These are phyloP conservation scores for Emmonsiellopsis sp. DNA, from an alignment of 2,329 filamentous ascomycete species.

Conservation along the genomic window DNA sequence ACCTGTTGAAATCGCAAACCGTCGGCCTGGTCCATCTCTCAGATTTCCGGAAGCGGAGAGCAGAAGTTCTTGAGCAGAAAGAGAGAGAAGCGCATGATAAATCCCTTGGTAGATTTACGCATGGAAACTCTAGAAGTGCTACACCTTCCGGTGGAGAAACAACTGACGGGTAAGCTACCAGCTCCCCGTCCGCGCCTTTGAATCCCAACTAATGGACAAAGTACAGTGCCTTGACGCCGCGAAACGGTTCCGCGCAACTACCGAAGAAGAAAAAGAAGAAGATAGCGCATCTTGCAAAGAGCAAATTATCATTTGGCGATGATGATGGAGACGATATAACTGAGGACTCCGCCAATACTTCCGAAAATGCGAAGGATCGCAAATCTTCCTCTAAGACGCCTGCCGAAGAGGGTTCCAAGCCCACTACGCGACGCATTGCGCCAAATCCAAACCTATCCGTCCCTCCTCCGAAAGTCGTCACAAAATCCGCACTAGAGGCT, in stretches of 20 bases:
- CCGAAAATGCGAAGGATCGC: slow-evolving; percentile 26
- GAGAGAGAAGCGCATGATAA: slow-evolving; percentile 68
- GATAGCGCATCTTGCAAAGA: slow-evolving; percentile 43
- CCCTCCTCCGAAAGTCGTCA: slow-evolving; percentile 61
- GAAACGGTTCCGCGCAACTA: slow-evolving; percentile 27
- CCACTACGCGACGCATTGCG: slow-evolving; percentile 27
- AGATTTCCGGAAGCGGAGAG: slow-evolving; percentile 92
- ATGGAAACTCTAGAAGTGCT: slow-evolving; percentile 40
- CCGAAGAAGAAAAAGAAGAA: slow-evolving; percentile 52
- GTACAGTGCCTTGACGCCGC: slow-evolving; percentile 46
- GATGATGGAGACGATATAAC: slow-evolving; percentile 59
- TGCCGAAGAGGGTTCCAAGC: slow-evolving; percentile 21
- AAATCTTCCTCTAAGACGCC: slow-evolving; percentile 30
- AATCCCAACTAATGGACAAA: slow-evolving; percentile 44
- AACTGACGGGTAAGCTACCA: slow-evolving; percentile 49
- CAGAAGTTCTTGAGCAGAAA: slow-evolving; percentile 85
- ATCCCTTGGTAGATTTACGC: slow-evolving; percentile 36
- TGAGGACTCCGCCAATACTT: slow-evolving; percentile 28
- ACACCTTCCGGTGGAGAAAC: slow-evolving; percentile 40
- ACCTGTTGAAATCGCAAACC: slow-evolving; percentile 74
- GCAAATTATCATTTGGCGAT: slow-evolving; percentile 49
- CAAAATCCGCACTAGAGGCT: slow-evolving; percentile 65
- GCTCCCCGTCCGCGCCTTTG: background rate
- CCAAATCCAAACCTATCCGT: slow-evolving; percentile 33
- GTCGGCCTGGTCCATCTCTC: slow-evolving; percentile 86